Evolutionary conservation across 140 eudicot species (phyloP).

Genomic region (Stevia rebaudiana): DNA sequence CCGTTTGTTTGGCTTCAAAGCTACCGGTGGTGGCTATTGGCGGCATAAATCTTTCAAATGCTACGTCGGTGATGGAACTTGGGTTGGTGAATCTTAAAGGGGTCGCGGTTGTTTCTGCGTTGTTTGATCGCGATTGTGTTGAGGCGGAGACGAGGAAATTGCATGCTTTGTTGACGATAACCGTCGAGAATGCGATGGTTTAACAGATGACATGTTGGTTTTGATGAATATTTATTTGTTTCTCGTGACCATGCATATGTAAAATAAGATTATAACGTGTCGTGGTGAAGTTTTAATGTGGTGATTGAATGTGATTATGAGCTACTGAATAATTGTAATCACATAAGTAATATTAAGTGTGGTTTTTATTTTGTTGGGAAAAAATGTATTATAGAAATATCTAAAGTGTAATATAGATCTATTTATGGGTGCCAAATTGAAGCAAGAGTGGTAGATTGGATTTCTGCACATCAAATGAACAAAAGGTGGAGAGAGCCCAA

Average conservation of each 20-base stretch:
- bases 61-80: constrained; percentile 50
- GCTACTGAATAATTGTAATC: not conserved
- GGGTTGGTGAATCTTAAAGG: constrained; percentile 66
- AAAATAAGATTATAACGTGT: not conserved
- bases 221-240: not conserved
- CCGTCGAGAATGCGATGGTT: not conserved
- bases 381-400: too few relatives aligned
- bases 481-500: too few relatives aligned
- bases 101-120: constrained; percentile 88
- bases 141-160: constrained; percentile 40
- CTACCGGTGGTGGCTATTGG: constrained; percentile 98
- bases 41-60: constrained; percentile 66
- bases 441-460: too few relatives aligned
- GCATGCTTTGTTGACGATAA: constrained; percentile 36
- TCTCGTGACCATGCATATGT: not conserved
- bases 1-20: constrained; percentile 68
- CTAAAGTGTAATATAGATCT: too few relatives aligned
- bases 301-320: not conserved
- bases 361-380: too few relatives aligned
- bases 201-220: not conserved
- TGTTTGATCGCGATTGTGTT: constrained; percentile 77
- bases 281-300: not conserved
- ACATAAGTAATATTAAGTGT: not conserved
- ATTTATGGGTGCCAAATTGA: too few relatives aligned
- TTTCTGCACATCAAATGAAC: too few relatives aligned